Evolutionary conservation across 306 rosid species (phyloP), one percentile per base, ranked within the genome.

Genomic region (Prosopis cineraria): DNA sequence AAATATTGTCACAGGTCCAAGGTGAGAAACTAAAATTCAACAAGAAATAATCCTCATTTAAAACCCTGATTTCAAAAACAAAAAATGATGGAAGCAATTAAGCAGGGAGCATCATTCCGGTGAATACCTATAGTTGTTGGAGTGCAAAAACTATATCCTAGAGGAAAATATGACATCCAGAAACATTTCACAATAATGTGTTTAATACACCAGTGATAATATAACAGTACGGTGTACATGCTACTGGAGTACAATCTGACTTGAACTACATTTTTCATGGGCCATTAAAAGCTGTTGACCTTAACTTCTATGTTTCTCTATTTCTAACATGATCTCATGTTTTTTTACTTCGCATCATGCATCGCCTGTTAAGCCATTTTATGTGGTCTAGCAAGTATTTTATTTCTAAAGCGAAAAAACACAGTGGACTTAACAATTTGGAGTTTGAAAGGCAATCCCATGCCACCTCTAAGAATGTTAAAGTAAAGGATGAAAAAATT

Each of bases 361-460:
- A 62, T 17, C 4, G 25, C 19, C 68, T 16, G 13, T 19, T 29
- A 45, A 43, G 29, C 44, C 33, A 58, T 17, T 17, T 17, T 37
- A 41, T 29, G 14, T 41, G 9, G 10, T 10, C 7, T 41, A 3
- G 16, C 70, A 19, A 36, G 47, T 6, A 37, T 37, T n/a, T n/a
- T 16, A 34, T 33, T 22, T 63, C 13, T 36, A 16, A 30, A 27
- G 9, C 37, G 22, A n/a, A 40, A 11, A 36, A 34, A 27, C 8
- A 43, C 58, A 29, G 3, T 20, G 47, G 10, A 22, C 62, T 3
- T 6, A 10, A 55, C 36, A 22, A 60, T 66, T 65, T 30, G 22
- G 77, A 65, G 75, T 66, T 65, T 39, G 37, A 72, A 65, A 62
- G 33, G 78, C 34, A 33, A 72, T 56, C 27, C 7, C 44, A 69